Conservation (phyloP, 1,139 yeast genomes). For the Pichiaceae sp. region DNA sequence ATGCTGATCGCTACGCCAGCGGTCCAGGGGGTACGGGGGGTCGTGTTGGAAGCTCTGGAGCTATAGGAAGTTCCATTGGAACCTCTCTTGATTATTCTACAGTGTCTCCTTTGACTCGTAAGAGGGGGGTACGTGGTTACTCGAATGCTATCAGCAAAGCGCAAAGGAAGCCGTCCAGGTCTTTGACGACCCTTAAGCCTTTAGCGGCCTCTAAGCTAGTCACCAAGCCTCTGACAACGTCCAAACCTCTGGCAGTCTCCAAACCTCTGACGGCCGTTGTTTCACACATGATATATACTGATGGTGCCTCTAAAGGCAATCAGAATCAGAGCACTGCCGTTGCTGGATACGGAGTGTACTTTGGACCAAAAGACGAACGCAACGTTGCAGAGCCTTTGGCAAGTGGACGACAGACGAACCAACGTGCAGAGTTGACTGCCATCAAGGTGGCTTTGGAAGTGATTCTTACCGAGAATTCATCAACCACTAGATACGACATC, state of each 20-base stretch:
- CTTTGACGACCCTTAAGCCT: too few species aligned
- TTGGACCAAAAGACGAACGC: conserved; percentile 29
- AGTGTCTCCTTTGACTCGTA: too few species aligned
- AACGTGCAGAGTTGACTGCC: conserved; percentile 73
- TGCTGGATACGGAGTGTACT: conserved; percentile 66
- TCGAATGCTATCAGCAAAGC: background rate
- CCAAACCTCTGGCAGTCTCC: conserved; percentile 7
- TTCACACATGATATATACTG: conserved; percentile 41
- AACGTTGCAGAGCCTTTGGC: conserved; percentile 45
- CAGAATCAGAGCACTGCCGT: conserved; percentile 13
- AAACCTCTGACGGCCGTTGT: background rate
- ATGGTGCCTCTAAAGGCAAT: conserved; percentile 50
- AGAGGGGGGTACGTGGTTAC: too few species aligned
- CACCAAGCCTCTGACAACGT: background rate
- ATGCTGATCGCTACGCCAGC: background rate
- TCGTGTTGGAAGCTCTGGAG: background rate
- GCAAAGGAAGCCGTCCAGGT: background rate
- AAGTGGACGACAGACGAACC: conserved; percentile 57
- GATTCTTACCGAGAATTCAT: conserved; percentile 22
- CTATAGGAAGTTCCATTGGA: background rate
- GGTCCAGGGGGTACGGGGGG: background rate
- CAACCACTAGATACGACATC: conserved; percentile 9
- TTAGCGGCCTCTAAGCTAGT: background rate
- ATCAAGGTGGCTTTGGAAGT: conserved; percentile 43
- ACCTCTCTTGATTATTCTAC: background rate